Evolutionary conservation across 352 stramenopile species (phyloP).

Genomic region (Hyaloperonospora brassicae): DNA sequence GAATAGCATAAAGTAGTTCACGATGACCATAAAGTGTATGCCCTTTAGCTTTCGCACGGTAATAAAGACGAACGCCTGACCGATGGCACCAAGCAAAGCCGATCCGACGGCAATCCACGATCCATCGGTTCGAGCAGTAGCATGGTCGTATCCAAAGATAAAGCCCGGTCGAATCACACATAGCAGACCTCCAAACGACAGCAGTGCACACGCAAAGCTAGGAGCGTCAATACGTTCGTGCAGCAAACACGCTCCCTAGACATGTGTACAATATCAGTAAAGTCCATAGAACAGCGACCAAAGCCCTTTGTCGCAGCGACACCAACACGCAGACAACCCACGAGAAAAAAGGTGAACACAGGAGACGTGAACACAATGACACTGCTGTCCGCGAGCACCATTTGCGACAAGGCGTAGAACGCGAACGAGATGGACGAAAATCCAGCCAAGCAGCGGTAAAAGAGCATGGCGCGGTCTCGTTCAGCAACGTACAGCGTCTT

Average conservation of each 20-base stretch:
- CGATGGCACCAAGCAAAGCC: slow-evolving; percentile 47
- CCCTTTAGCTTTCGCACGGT: slow-evolving; percentile 53
- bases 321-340: slow-evolving; percentile 15
- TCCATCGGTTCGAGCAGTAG: slow-evolving; percentile 30
- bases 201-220: slow-evolving; percentile 34
- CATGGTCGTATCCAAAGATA: slow-evolving; percentile 45
- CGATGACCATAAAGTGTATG: slow-evolving; percentile 50
- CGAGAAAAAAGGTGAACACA: slow-evolving; percentile 65
- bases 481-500: slow-evolving; percentile 43
- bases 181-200: slow-evolving; percentile 41
- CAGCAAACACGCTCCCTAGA: slow-evolving; percentile 34
- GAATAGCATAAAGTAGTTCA: slow-evolving; percentile 79
- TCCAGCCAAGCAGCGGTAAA: slow-evolving; percentile 54
- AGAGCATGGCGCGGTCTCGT: slow-evolving; percentile 45
- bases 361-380: slow-evolving; percentile 70
- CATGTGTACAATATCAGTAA: neutral
- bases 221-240: slow-evolving; percentile 37
- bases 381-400: slow-evolving; percentile 69
- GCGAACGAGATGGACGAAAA: slow-evolving; percentile 68
- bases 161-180: slow-evolving; percentile 45
- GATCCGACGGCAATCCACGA: slow-evolving; percentile 45
- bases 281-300: neutral
- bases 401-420: slow-evolving; percentile 72
- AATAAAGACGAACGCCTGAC: slow-evolving; percentile 66
- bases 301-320: too few relatives aligned